phyloP scores from a whole-genome alignment of 2,329 filamentous ascomycete genomes.

The Botrytis aclada region DNA sequence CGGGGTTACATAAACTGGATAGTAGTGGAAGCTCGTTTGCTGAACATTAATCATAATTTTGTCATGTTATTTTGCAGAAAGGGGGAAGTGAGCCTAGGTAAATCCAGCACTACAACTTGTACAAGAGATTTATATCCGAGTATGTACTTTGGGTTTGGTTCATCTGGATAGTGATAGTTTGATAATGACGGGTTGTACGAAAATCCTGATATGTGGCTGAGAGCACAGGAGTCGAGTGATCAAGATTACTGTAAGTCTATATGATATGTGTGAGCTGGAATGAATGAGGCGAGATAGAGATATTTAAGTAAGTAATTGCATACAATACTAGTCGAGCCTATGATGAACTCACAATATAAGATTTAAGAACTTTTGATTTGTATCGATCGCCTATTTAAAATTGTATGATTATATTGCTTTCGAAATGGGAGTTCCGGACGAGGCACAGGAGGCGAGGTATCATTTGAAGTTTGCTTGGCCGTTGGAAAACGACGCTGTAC shows the following conservation, averaged over 20 bases:
- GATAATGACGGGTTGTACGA: background rate
- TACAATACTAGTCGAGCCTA: background rate
- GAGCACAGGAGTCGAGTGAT: background rate
- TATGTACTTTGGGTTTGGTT: background rate
- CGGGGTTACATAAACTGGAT: background rate
- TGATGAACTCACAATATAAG: background rate
- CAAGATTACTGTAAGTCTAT: background rate
- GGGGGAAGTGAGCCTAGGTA: background rate
- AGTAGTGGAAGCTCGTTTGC: background rate
- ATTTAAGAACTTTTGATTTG: background rate
- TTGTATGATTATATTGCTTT: background rate
- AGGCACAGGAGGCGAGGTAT: background rate
- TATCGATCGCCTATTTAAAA: background rate
- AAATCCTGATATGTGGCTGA: background rate
- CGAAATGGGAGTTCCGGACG: background rate
- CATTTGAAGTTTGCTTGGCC: background rate
- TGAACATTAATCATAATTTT: background rate
- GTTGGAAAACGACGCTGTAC: background rate
- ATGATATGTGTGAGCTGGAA: background rate
- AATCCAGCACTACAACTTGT: background rate
- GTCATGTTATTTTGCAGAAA: background rate
- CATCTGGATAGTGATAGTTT: background rate
- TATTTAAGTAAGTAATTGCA: background rate
- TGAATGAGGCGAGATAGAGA: background rate
- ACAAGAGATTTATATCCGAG: background rate